phyloP scores from a whole-genome alignment of 1,284 basidiomycete species.

The Boletellus deceptivus region DNA sequence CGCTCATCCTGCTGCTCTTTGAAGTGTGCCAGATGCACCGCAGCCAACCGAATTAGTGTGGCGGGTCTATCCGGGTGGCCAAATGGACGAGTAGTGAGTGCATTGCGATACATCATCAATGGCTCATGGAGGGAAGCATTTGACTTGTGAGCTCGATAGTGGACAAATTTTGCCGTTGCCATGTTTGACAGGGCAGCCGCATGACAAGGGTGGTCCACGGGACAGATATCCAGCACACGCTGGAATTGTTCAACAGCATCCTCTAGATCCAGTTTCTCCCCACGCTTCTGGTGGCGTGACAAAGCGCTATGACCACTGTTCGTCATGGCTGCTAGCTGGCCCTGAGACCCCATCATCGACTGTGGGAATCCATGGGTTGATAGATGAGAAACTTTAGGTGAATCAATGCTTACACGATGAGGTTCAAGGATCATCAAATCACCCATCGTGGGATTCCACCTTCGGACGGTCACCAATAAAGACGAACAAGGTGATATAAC shows the following conservation, averaged over 20 bases:
- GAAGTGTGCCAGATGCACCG: background rate
- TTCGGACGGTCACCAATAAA: background rate
- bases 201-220: slow-evolving; percentile 7
- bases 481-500: background rate
- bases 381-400: background rate
- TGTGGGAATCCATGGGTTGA: background rate
- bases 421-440: background rate
- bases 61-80: background rate
- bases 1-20: background rate
- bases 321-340: background rate
- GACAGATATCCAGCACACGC: slow-evolving; percentile 5
- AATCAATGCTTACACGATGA: background rate
- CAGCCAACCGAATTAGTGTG: background rate
- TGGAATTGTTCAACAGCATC: slow-evolving; percentile 1
- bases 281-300: background rate
- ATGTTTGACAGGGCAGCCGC: slow-evolving; percentile 8
- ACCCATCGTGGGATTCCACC: background rate
- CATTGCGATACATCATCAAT: background rate
- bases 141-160: background rate
- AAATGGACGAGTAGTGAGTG: background rate
- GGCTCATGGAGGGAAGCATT: background rate
- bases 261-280: slow-evolving; percentile 1
- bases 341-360: background rate
- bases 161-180: background rate
- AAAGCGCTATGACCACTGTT: background rate